These are phyloP conservation scores for Hericium coralloides DNA, from an alignment of 768 basidiomycete species.

Conservation along the genomic window DNA sequence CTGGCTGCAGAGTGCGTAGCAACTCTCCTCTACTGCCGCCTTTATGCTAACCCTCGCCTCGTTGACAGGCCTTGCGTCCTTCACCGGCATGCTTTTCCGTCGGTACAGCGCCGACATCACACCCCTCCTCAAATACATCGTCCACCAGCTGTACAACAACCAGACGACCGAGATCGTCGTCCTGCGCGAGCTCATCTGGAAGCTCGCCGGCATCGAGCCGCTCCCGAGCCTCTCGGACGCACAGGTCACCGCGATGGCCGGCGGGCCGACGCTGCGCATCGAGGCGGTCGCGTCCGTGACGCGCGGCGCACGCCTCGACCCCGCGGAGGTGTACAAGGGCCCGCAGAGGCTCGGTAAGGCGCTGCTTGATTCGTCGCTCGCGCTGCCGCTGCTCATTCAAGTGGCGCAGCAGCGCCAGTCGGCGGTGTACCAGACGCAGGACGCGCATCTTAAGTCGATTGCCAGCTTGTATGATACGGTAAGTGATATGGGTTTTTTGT, in stretches of 20 bases:
- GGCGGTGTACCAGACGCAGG: slow-evolving; percentile 65
- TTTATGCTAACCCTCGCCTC: slow-evolving; percentile 13
- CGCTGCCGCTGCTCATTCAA: slow-evolving; percentile 85
- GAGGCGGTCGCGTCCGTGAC: slow-evolving; percentile 80
- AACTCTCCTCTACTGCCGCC: not conserved
- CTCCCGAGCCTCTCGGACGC: slow-evolving; percentile 82
- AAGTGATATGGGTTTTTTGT: slow-evolving; percentile 25
- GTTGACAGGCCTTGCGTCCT: slow-evolving; percentile 73
- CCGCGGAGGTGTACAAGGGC: slow-evolving; percentile 54
- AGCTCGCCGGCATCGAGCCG: slow-evolving; percentile 93
- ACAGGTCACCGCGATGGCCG: slow-evolving; percentile 86
- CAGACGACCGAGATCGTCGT: slow-evolving; percentile 86
- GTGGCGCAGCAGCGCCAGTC: slow-evolving; percentile 87
- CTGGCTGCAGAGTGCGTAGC: slow-evolving; percentile 81
- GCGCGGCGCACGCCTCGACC: slow-evolving; percentile 67
- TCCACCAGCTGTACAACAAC: slow-evolving; percentile 78
- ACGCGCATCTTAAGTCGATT: slow-evolving; percentile 78
- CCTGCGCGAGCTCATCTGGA: slow-evolving; percentile 86
- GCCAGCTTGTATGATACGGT: slow-evolving; percentile 86
- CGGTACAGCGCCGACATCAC: slow-evolving; percentile 79
- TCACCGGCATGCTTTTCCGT: slow-evolving; percentile 87
- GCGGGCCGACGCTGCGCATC: slow-evolving; percentile 77
- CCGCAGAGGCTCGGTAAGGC: slow-evolving; percentile 58
- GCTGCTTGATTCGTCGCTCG: slow-evolving; percentile 61
- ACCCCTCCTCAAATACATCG: slow-evolving; percentile 81